Base-by-base conservation (phyloP, 495 filamentous ascomycete species). In the Hypoxylon rickii region DNA sequence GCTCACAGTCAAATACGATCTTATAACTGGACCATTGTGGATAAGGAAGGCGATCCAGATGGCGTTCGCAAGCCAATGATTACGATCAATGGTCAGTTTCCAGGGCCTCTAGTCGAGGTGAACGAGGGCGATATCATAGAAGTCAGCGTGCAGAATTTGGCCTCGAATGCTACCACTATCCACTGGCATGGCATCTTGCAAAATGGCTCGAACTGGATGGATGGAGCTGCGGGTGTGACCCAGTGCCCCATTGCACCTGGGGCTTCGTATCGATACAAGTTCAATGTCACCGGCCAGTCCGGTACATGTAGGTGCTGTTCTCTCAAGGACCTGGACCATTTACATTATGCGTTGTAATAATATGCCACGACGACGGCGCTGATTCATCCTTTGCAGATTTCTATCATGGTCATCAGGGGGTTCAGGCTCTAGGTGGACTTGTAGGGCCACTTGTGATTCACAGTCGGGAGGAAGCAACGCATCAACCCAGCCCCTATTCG, bases 201-300 rank as follows among this genome's bases (percentile, higher is more conserved):
- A 45, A 40, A 20, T 16, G 53, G 58, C 20, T 64, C 61, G 32
- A 55, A 58, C 10, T 62, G 63, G 55, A 64, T 67, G 51, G 70
- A 72, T 18, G 70, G 70, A 12, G 70, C 67, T 8, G 31, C 73
- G 7, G 77, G 75, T 1, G 77, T 87, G 16, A 83, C 80, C n/a
- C 85, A 89, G 67, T 91, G 88, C 54, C 83, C 86, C 1, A 81
- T 89, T 55, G 72, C 84, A 2, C 83, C 85, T 7, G 79, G 78
- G 13, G 20, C 63, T 15, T 75, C 57, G 31, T 74, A 72, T 61
- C 72, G 62, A 57, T 82, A 81, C 71, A 71, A 72, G 33, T 78
- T 73, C 38, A 72, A 52, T 41, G 68, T 63, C 16, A 63, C 61
- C 31, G 69, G 72, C 6, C 75, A 80, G 48, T 76, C 76, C 21